These are phyloP conservation scores for Physcomitrellopsis africana DNA, from an alignment of 225 moss, liverwort and hornwort species.

Conservation along the genomic window DNA sequence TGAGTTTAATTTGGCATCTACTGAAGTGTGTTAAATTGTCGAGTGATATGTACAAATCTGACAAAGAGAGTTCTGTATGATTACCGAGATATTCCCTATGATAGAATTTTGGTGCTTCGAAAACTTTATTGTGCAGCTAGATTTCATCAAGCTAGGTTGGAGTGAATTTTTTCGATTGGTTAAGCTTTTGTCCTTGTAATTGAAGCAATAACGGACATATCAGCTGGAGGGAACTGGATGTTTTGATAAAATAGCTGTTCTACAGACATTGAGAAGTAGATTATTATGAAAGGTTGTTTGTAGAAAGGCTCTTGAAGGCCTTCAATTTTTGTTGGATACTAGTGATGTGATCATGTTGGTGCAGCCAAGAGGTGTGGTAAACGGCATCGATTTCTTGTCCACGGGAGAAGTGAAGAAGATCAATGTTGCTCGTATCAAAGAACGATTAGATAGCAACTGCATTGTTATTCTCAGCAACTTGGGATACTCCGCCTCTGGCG, in stretches of 20 bases:
- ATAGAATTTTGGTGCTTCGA: no score
- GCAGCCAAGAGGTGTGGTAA: slow-evolving; percentile 76
- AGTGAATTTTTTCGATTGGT: background rate
- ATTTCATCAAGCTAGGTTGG: no score
- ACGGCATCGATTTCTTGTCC: slow-evolving; percentile 63
- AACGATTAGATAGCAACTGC: slow-evolving; percentile 75
- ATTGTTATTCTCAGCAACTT: slow-evolving; percentile 93
- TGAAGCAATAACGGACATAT: slow-evolving; percentile 5
- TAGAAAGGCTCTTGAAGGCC: slow-evolving; percentile 7
- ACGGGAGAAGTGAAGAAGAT: slow-evolving; percentile 92
- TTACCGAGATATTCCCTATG: no score
- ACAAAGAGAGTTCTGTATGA: no score
- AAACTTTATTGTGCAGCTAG: no score
- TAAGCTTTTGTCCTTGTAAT: background rate
- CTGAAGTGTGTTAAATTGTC: no score
- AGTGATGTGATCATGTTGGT: slow-evolving; percentile 33
- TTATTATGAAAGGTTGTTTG: slow-evolving; percentile 1
- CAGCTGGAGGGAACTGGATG: background rate
- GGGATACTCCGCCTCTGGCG: slow-evolving; percentile 88
- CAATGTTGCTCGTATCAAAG: slow-evolving; percentile 64
- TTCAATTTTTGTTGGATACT: slow-evolving; percentile 15
- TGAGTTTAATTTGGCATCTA: no score
- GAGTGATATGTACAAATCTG: no score
- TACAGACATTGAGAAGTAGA: slow-evolving; percentile 11
- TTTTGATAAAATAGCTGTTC: slow-evolving; percentile 7